A percentile compares a stretch with the other conserved stretches of the same genome.
These are phyloP conservation scores for Cicer bijugum DNA, from an alignment of 306 rosid species.

Conservation along the genomic window DNA sequence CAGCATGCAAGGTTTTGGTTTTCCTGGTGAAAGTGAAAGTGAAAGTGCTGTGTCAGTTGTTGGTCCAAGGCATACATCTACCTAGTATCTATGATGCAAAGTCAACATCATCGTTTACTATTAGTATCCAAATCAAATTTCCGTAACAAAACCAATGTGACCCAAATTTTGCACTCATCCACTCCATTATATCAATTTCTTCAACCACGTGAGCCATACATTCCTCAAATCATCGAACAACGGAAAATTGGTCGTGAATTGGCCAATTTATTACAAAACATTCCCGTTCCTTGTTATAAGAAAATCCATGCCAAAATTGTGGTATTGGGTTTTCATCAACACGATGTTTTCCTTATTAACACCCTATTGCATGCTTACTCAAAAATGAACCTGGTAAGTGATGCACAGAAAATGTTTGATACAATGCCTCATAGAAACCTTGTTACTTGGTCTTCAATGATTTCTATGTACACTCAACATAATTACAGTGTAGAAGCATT, in stretches of 20 bases:
- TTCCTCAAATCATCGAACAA: slow-evolving; percentile 42
- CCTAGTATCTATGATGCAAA: slow-evolving; percentile 43
- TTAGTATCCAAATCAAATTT: slow-evolving; percentile 32
- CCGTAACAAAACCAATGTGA: slow-evolving; percentile 27
- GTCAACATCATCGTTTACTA: slow-evolving; percentile 28
- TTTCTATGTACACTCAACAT: slow-evolving; percentile 76
- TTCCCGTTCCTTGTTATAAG: slow-evolving; percentile 42
- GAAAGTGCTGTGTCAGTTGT: slow-evolving; percentile 64
- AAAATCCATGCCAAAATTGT: slow-evolving; percentile 67
- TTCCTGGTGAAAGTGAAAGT: slow-evolving; percentile 61
- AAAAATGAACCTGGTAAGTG: slow-evolving; percentile 41
- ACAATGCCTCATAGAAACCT: slow-evolving; percentile 66
- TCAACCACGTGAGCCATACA: slow-evolving; percentile 38
- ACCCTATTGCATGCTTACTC: slow-evolving; percentile 57
- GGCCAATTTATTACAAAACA: slow-evolving; percentile 57
- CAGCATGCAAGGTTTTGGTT: slow-evolving; percentile 68
- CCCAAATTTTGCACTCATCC: slow-evolving; percentile 40
- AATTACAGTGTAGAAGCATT: slow-evolving; percentile 57
- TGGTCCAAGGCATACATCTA: slow-evolving; percentile 58
- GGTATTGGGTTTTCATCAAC: slow-evolving; percentile 62
- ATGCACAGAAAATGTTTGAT: slow-evolving; percentile 74
- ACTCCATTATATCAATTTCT: slow-evolving; percentile 41
- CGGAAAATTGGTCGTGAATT: slow-evolving; percentile 56
- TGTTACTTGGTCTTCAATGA: slow-evolving; percentile 77
- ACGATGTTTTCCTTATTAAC: slow-evolving; percentile 68